Percentiles rank a stretch among this genome's conserved stretches.
Conservation (phyloP, 306 rosid genomes). For the Quercus glauca region DNA sequence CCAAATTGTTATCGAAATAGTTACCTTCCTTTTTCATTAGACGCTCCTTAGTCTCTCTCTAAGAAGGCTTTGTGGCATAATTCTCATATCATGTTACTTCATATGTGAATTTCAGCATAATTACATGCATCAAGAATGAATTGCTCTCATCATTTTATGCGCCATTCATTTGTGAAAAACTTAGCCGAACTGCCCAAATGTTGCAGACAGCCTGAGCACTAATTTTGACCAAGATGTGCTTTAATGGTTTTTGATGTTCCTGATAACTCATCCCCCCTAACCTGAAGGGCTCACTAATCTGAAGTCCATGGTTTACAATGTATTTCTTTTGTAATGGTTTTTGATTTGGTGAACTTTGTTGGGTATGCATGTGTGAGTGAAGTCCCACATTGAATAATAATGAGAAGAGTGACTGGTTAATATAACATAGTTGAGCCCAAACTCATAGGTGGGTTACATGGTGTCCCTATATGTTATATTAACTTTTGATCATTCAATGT, state of each 20-base stretch:
- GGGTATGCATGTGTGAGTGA: too few relatives aligned
- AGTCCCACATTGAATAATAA: too few relatives aligned
- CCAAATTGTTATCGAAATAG: not conserved
- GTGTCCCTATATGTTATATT: too few relatives aligned
- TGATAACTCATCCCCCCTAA: not conserved
- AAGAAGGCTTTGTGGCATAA: not conserved
- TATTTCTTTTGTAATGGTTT: too few relatives aligned
- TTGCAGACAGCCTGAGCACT: not conserved
- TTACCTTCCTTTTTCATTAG: not conserved
- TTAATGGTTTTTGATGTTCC: not conserved
- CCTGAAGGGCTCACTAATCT: not conserved
- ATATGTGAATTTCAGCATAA: conserved; percentile 3
- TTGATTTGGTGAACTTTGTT: too few relatives aligned
- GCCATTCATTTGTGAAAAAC: not conserved
- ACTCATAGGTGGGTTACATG: too few relatives aligned
- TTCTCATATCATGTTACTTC: not conserved
- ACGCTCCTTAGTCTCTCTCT: not conserved
- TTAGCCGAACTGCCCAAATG: not conserved
- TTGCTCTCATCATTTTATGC: not conserved
- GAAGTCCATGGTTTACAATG: not conserved
- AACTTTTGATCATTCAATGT: too few relatives aligned
- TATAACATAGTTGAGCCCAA: too few relatives aligned
- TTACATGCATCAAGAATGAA: not conserved
- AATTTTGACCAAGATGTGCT: not conserved
- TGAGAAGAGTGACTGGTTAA: too few relatives aligned